These are phyloP conservation scores for Rasamsonia emersonii DNA, from an alignment of 2,329 filamentous ascomycete species.

Conservation along the genomic window DNA sequence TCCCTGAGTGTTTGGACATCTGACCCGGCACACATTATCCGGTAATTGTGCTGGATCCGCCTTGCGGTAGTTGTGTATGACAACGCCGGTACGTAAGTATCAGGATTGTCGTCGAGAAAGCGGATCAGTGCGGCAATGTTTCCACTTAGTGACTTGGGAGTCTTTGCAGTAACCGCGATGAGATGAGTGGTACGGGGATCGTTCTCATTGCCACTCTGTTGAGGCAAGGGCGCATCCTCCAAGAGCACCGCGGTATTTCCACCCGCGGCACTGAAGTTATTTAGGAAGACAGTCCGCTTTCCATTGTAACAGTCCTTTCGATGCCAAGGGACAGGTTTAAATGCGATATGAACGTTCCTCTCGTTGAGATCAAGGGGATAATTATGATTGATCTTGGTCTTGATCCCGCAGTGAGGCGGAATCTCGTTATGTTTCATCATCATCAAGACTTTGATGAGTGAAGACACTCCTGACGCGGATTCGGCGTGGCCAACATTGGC, in stretches of 20 bases:
- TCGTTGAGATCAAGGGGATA: slow-evolving; percentile 28
- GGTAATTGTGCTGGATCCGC: slow-evolving; percentile 34
- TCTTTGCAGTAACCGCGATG: slow-evolving; percentile 50
- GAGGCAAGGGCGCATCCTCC: slow-evolving; percentile 28
- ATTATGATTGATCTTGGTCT: slow-evolving; percentile 33
- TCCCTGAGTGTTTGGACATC: slow-evolving; percentile 13
- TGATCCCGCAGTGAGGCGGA: slow-evolving; percentile 61
- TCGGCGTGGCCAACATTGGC: slow-evolving; percentile 39
- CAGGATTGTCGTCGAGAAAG: slow-evolving; percentile 11
- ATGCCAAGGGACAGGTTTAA: slow-evolving; percentile 37
- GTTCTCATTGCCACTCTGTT: slow-evolving; percentile 17
- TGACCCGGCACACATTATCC: slow-evolving; percentile 10
- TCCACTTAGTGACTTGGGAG: slow-evolving; percentile 29
- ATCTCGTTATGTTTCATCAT: slow-evolving; percentile 58
- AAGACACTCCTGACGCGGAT: slow-evolving; percentile 21
- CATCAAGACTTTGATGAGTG: slow-evolving; percentile 43
- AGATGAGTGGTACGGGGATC: slow-evolving; percentile 49
- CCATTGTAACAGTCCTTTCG: slow-evolving; percentile 12
- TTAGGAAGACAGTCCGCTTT: slow-evolving; percentile 43
- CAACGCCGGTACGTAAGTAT: slow-evolving; percentile 44
- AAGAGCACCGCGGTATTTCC: slow-evolving; percentile 51
- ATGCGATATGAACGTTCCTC: slow-evolving; percentile 37
- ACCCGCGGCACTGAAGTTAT: slow-evolving; percentile 64
- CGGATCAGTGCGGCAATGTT: slow-evolving; percentile 36
- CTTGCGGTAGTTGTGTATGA: slow-evolving; percentile 60